phyloP scores from a whole-genome alignment of 208 protist species.

The Zelonia costaricensis region DNA sequence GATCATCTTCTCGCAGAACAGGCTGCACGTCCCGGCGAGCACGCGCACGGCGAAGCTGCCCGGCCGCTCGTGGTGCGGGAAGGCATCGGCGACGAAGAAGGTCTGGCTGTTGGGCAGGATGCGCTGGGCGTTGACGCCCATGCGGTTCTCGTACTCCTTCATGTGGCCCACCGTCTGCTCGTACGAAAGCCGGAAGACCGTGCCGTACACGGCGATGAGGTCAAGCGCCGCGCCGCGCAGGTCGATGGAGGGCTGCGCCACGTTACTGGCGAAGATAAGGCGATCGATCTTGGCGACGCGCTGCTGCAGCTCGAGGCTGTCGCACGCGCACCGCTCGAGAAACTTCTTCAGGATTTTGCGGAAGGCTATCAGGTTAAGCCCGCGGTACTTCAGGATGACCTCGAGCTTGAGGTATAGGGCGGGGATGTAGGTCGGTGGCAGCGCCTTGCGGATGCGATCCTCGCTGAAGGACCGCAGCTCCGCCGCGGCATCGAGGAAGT shows the following conservation, averaged over 20 bases:
- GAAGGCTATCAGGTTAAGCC: constrained; percentile 71
- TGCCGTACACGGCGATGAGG: constrained; percentile 78
- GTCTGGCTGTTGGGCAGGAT: constrained; percentile 74
- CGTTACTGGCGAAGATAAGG: constrained; percentile 46
- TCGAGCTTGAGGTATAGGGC: constrained; percentile 69
- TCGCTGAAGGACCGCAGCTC: constrained; percentile 60
- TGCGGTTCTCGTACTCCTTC: constrained; percentile 47
- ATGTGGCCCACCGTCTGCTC: constrained; percentile 54
- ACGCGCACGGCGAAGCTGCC: constrained; percentile 78
- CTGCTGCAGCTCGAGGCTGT: constrained; percentile 69
- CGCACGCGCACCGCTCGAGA: constrained; percentile 69
- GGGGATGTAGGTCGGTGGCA: constrained; percentile 52
- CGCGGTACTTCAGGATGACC: constrained; percentile 66
- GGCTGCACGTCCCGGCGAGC: constrained; percentile 58
- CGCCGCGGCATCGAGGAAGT: constrained; percentile 33
- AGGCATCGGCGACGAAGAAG: constrained; percentile 76
- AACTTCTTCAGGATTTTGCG: constrained; percentile 86
- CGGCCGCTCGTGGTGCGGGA: constrained; percentile 57
- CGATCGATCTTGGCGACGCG: constrained; percentile 49
- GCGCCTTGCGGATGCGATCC: constrained; percentile 48
- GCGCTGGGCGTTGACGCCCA: constrained; percentile 52
- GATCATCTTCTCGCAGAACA: constrained; percentile 79
- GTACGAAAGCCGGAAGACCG: constrained; percentile 68
- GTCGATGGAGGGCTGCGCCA: constrained; percentile 61
- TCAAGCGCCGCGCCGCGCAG: constrained; percentile 56